phyloP scores from a whole-genome alignment of 1,139 yeast species.

The Debaryomyces psychrophilus region DNA sequence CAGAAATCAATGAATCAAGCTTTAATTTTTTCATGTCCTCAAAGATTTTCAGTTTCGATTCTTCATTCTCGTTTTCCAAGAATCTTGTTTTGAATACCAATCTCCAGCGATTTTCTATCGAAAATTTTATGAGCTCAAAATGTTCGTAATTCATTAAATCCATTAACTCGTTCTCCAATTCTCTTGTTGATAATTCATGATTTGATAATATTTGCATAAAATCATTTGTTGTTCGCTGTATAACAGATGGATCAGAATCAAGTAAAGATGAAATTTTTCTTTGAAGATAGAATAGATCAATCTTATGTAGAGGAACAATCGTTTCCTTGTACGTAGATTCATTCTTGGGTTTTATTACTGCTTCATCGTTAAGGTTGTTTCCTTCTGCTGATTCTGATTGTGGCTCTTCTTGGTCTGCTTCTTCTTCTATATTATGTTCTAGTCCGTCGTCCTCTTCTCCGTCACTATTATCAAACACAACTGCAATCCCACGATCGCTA shows the following conservation, averaged over 20 bases:
- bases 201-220: conserved; percentile 22
- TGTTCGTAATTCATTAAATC: conserved; percentile 55
- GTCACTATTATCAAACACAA: conserved; percentile 30
- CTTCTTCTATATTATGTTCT: conserved; percentile 26
- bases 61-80: conserved; percentile 38
- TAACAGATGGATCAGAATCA: conserved; percentile 19
- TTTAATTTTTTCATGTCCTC: conserved; percentile 27
- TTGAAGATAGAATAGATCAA: conserved; percentile 30
- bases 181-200: conserved; percentile 33
- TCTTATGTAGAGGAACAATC: conserved; percentile 23
- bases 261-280: conserved; percentile 21
- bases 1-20: conserved; percentile 28
- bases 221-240: conserved; percentile 20
- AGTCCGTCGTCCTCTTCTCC: conserved; percentile 33
- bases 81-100: conserved; percentile 59
- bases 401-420: conserved; percentile 15
- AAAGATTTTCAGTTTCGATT: conserved; percentile 31
- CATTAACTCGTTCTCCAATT: conserved; percentile 55
- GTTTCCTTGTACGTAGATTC: conserved; percentile 18
- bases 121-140: conserved; percentile 48
- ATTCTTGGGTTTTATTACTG: conserved; percentile 13
- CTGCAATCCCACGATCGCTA: conserved; percentile 24
- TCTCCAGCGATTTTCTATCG: conserved; percentile 55
- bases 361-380: conserved; percentile 14
- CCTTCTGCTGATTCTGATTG: conserved; percentile 23